Base-by-base conservation (phyloP, 306 rosid species). In the Acacia acuminata region DNA sequence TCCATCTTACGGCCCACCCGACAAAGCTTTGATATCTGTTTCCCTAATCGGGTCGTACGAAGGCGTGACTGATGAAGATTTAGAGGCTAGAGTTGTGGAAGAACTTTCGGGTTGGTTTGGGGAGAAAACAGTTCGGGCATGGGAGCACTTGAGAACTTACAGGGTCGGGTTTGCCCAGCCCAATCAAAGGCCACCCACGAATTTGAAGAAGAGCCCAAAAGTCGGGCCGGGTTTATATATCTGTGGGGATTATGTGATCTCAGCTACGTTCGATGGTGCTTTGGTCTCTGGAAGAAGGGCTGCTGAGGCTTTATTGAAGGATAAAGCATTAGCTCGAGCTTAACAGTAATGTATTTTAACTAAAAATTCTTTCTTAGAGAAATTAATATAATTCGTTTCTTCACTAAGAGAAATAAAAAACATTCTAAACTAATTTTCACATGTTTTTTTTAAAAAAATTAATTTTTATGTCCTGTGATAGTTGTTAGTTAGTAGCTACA, bases 201-300 rank as follows among this genome's bases (percentile, higher is more conserved):
- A 90, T 87, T 76, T 85, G 47, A 81, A 17, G 81, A 93, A 89
- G 58, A 73, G 88, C 74, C 94, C 90, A 7, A 88, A 40, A 73
- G 74, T 92, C 24, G 89, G 85, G 16, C 24, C 84, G 43, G 94
- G 99, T 24, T 77, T 93, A 65, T 95, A 87, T 20, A 81, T 85
- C 12, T 95, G 98, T 12, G 99, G 99, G 1, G 99, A 95, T 85
- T 88, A 92, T 77, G 81, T 92, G 85, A 89, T 91, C 5, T 89
- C 91, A 1, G 97, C 98, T 20, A 93, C 98, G 2, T 95, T 93
- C 78, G 99, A 95, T 43, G 99, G 99, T 0, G 98, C 97, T 55
- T 82, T 95, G 87, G 88, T 86, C n/a, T 92, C 99, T 8, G 97
- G 99, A 14, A 85, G 90, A n/a, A 93, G 91, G 73, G 99, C 97